Conservation (phyloP, 2,329 filamentous ascomycete genomes). For the Beauveria rudraprayagi region DNA sequence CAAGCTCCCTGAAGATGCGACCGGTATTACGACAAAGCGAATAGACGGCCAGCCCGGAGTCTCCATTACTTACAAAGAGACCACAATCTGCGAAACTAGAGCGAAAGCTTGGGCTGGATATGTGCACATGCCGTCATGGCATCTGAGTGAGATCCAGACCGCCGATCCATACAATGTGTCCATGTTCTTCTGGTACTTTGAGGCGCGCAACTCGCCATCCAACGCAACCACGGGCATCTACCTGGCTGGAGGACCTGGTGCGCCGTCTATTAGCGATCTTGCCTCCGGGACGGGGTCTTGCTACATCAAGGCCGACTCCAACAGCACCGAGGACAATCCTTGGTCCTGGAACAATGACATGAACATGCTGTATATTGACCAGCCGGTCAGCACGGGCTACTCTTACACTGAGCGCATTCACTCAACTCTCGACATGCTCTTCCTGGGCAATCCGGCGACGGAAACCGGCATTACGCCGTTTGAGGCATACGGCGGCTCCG, state of each 20-base stretch:
- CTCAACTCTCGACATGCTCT: conserved; percentile 43
- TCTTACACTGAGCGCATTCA: conserved; percentile 55
- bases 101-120: conserved; percentile 5
- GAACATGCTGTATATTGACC: conserved; percentile 44
- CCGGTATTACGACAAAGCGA: background rate
- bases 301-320: conserved; percentile 36
- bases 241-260: conserved; percentile 56
- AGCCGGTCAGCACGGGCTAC: conserved; percentile 57
- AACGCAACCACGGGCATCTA: conserved; percentile 38
- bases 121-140: conserved; percentile 8
- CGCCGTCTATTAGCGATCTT: conserved; percentile 32
- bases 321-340: conserved; percentile 44
- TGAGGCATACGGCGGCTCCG: conserved; percentile 26
- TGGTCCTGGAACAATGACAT: conserved; percentile 52
- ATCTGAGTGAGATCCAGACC: conserved; percentile 2
- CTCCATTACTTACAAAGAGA: conserved; percentile 8
- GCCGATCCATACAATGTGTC: conserved; percentile 7
- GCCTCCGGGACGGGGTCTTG: conserved; percentile 21
- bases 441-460: conserved; percentile 34
- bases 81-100: conserved; percentile 3
- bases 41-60: background rate
- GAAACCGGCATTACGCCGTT: conserved; percentile 33
- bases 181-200: conserved; percentile 39
- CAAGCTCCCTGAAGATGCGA: background rate
- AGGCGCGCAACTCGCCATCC: conserved; percentile 23